Percentiles rank a stretch among this genome's conserved stretches.
Evolutionary conservation across 1,139 yeast species (phyloP).

Genomic region (Yamadazyma blattariae): DNA sequence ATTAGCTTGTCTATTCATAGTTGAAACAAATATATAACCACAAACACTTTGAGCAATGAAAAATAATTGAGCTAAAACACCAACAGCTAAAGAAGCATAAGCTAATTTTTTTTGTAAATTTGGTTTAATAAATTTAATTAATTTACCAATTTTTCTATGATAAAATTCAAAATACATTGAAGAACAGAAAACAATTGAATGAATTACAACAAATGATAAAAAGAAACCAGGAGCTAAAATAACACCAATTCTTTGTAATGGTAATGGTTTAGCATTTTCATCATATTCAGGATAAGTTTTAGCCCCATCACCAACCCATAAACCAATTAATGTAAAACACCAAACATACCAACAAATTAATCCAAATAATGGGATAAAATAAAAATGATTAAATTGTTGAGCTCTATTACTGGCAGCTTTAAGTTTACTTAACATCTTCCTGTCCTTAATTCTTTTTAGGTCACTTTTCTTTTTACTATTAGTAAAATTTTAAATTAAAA

Average conservation of each 20-base stretch:
- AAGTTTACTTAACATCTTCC: not conserved
- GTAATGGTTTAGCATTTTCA: slow-evolving; percentile 18
- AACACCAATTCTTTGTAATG: slow-evolving; percentile 27
- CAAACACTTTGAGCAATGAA: slow-evolving; percentile 23
- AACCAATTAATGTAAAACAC: slow-evolving; percentile 22
- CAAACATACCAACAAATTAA: slow-evolving; percentile 26
- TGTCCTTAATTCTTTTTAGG: too few species aligned
- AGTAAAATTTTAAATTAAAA: not conserved
- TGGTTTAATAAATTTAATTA: slow-evolving; percentile 29
- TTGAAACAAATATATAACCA: slow-evolving; percentile 21
- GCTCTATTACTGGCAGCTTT: not conserved
- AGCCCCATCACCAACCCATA: slow-evolving; percentile 22
- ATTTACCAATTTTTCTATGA: slow-evolving; percentile 30
- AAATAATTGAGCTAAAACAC: slow-evolving; percentile 24
- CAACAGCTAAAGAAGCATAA: slow-evolving; percentile 23
- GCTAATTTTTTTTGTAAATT: slow-evolving; percentile 24
- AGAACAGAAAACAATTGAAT: slow-evolving; percentile 23
- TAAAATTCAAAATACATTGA: slow-evolving; percentile 29
- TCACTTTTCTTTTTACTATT: too few species aligned
- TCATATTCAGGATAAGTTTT: slow-evolving; percentile 21
- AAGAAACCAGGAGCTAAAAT: slow-evolving; percentile 26
- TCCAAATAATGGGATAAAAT: slow-evolving; percentile 26
- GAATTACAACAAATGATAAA: slow-evolving; percentile 21
- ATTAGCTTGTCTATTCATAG: slow-evolving; percentile 16
- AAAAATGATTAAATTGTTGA: slow-evolving; percentile 24